Base-by-base conservation (phyloP, 305 asterid genomes). In the Fraxinus nigra region DNA sequence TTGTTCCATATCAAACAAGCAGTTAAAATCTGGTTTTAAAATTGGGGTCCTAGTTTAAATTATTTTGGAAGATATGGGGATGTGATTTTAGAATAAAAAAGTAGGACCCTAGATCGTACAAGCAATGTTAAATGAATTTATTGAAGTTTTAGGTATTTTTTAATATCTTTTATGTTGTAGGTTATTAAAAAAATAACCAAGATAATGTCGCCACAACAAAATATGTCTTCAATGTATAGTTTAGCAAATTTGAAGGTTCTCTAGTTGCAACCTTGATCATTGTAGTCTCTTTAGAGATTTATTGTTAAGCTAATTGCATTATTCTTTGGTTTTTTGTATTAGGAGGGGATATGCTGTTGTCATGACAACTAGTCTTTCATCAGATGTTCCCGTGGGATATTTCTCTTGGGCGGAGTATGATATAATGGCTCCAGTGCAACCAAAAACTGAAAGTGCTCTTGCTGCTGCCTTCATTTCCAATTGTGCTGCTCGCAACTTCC, bases 351-450 rank as follows among this genome's bases (percentile, higher is more conserved):
- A 88, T 85, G 86, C 85, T 75, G 82, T 94, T 83, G 88, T 96
- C 82, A 96, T 96, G 99, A 96, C 99, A 3, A 96, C 99, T 38
- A 93, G 99, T 88, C 98, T 96, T 86, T 94, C 98, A 63, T 96
- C 99, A 80, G 99, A 96, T 88, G 98, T 96, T 83, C 99, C 99
- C 0, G 99, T 93, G 87, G 99, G 99, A 77, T 96, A 96, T 88
- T 96, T 94, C 82, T 96, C 99, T 35, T 96, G 99, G 99, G 94
- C 98, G 48, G 99, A 96, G 86, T 96, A 96, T 86, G 98, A 94
- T 84, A 80, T 96, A 79, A 96, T 96, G 99, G 98, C 98, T 77
- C 99, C 99, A 30, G 81, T 90, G 80, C 88, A 87, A 87, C 98
- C 97, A 18, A 96, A 96, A 87, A 90, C 94, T 9, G 98, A 91